Base-by-base conservation (phyloP, 768 basidiomycete species). In the Melanogaster broomeanus region DNA sequence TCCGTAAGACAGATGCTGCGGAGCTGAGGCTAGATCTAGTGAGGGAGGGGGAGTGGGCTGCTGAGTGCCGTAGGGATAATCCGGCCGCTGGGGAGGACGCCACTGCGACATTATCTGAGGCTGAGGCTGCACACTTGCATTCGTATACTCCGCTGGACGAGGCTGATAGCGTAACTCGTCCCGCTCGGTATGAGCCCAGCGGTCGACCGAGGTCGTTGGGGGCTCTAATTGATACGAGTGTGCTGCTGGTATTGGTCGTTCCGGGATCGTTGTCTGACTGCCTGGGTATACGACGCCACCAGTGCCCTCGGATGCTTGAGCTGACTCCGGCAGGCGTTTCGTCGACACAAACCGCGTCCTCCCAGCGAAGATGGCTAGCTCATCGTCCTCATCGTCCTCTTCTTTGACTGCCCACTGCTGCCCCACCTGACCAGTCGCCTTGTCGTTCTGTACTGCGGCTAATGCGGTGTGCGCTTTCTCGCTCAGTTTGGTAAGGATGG, bases 401-500 rank as follows among this genome's bases (percentile, higher is more conserved):
- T 77, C 71, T 47, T 81, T 77, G 57, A 84, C 67, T 33, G 67
- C 73, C 84, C 82, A 84, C 3, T 75, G 66, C 18, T 76, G 61
- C 6, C 79, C 72, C 62, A 50, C 56, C 55, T 45, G 55, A 1
- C 61, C 41, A 9, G 66, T 58, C 0, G 63, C 46, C 7, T 72
- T 62, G 35, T 77, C 77, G 21, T 58, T 72, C 33, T 65, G 65
- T 10, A 75, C 78, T 1, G 71, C 56, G 9, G 74, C 68, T 2
- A 88, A 68, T 10, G 82, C 82, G 34, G 69, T 62, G n/a, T 78
- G 80, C 0, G 87, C 88, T 69, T 88, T 89, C 45, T 87, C 86
- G 12, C 75, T 77, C 18, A 89, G 71, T 49, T 74, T 82, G 3
- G 67, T 76, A 2, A 89, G 66, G 48, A 88, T 82, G 0, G 80